Evolutionary conservation across 2,329 filamentous ascomycete genomes (phyloP), one percentile per base, ranked within the genome.

Genomic region (Coniochaeta pulveracea): DNA sequence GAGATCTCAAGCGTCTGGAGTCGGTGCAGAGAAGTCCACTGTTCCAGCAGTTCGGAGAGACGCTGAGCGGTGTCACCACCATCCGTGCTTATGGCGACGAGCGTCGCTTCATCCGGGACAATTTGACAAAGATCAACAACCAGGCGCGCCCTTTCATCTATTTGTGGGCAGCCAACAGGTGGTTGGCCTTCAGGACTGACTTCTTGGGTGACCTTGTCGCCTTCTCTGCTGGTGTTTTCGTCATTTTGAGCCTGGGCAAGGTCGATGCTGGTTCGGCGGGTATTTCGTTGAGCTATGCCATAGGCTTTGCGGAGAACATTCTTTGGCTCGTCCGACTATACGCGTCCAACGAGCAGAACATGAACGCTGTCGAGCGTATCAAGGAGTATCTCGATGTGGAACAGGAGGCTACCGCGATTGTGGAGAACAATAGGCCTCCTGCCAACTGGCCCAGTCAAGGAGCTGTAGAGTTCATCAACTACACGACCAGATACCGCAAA

Each of bases 1-100:
- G 89, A 42, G 91, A 96, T 51, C 69, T 98, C 35, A 98, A 98
- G 64, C 78, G 91, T 31, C 64, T 98, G 6, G 93, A 98, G 55
- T 94, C 89, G 6, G 78, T 96, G 2, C 85, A 95, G 54, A 74
- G 89, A 50, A 96, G 88, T 54, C 91, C 91, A 2, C 64, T 98
- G 6, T 98, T 95, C 61, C 91, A 98, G 56, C 91, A 96, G 46
- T 98, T 98, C 45, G 89, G 91, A 41, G 91, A 98, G 61, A 96
- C 93, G 0, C 62, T 98, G 12, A 85, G 79, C 33, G 91, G 91
- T 18, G 91, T 98, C 56, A 93, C 89, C 3, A 98, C 91, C 0
- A 98, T 98, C 45, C 80, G 93, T 49, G 91, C 91, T 2, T 98
- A 96, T 48, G 86, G 89, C 22, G 89, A 95, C 46, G 86, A 95